Evolutionary conservation across 768 basidiomycete genomes (phyloP).

Genomic region (Rhizopogon vesiculosus): DNA sequence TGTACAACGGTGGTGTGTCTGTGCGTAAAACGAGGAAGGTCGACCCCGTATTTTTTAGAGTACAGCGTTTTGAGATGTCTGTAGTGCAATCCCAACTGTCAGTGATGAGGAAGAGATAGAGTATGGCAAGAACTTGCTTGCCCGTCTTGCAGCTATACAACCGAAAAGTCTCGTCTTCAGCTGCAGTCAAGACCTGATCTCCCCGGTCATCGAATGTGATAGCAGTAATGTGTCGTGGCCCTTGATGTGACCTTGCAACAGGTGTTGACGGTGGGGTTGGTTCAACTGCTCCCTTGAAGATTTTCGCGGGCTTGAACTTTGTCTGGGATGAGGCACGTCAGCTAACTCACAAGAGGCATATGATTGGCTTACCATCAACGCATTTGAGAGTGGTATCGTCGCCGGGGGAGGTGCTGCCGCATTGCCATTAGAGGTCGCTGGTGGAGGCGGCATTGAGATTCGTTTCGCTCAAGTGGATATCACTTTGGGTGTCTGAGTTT

Average conservation of each 20-base stretch:
- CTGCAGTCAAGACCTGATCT: slow-evolving; percentile 79
- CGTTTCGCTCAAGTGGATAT: neutral
- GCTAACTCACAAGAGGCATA: neutral
- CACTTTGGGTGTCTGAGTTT: slow-evolving; percentile 47
- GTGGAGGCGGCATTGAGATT: slow-evolving; percentile 34
- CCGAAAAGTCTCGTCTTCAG: slow-evolving; percentile 89
- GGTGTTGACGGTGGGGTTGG: slow-evolving; percentile 44
- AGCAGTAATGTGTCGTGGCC: slow-evolving; percentile 76
- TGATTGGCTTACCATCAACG: slow-evolving; percentile 42
- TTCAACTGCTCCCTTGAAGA: slow-evolving; percentile 79
- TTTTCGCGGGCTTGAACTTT: slow-evolving; percentile 84
- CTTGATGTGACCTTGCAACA: slow-evolving; percentile 32
- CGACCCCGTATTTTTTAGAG: slow-evolving; percentile 97
- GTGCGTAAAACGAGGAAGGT: slow-evolving; percentile 93
- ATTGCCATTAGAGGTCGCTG: slow-evolving; percentile 30
- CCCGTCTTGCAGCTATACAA: slow-evolving; percentile 87
- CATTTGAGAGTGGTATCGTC: slow-evolving; percentile 41
- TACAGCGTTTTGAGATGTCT: slow-evolving; percentile 75
- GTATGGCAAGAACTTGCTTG: slow-evolving; percentile 65
- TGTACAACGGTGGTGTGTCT: slow-evolving; percentile 80
- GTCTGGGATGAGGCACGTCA: slow-evolving; percentile 32
- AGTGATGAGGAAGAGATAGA: slow-evolving; percentile 11
- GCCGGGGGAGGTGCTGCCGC: slow-evolving; percentile 22
- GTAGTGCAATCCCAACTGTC: slow-evolving; percentile 21
- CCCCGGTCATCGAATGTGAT: slow-evolving; percentile 91